These are phyloP conservation scores for Coemansia sp. DNA, from an alignment of 192 early-diverging fungal genomes.

Conservation along the genomic window DNA sequence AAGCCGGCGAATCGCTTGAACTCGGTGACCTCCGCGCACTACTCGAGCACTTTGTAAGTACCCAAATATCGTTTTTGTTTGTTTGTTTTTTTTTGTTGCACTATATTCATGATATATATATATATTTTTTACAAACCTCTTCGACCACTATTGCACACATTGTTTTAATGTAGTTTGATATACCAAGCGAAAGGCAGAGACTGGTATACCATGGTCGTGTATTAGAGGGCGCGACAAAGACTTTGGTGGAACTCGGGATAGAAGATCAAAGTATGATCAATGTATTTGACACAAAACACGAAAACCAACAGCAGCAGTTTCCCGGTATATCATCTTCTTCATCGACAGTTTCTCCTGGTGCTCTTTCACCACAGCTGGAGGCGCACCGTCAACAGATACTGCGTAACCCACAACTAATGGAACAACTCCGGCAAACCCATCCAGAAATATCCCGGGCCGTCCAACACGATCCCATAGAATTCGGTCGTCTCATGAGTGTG, in stretches of 20 bases:
- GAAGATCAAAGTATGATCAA: conserved; percentile 74
- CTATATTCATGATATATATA: not conserved
- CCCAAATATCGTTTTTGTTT: too few species aligned
- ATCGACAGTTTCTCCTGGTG: not conserved
- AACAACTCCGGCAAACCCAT: conserved; percentile 22
- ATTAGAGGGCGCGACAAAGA: conserved; percentile 62
- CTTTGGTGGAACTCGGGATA: conserved; percentile 67
- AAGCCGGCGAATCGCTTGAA: conserved; percentile 73
- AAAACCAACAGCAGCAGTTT: not conserved
- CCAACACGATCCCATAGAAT: conserved; percentile 25
- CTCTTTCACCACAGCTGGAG: conserved; percentile 18
- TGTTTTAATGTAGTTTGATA: conserved; percentile 57
- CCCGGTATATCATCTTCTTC: too few species aligned
- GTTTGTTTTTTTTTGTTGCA: too few species aligned
- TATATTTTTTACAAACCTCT: not conserved
- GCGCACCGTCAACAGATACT: conserved; percentile 43
- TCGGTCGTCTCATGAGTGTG: conserved; percentile 20
- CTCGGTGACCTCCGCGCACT: conserved; percentile 78
- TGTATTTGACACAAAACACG: conserved; percentile 42
- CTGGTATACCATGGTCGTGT: conserved; percentile 67
- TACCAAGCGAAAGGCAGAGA: conserved; percentile 62
- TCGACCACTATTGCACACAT: too few species aligned
- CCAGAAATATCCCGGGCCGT: conserved; percentile 36
- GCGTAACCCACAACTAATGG: conserved; percentile 26
- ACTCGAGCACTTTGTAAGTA: conserved; percentile 75